Evolutionary conservation across 2,329 filamentous ascomycete genomes (phyloP), one percentile per base, ranked within the genome.

Genomic region (Paecilomyces dactylethromorphus): DNA sequence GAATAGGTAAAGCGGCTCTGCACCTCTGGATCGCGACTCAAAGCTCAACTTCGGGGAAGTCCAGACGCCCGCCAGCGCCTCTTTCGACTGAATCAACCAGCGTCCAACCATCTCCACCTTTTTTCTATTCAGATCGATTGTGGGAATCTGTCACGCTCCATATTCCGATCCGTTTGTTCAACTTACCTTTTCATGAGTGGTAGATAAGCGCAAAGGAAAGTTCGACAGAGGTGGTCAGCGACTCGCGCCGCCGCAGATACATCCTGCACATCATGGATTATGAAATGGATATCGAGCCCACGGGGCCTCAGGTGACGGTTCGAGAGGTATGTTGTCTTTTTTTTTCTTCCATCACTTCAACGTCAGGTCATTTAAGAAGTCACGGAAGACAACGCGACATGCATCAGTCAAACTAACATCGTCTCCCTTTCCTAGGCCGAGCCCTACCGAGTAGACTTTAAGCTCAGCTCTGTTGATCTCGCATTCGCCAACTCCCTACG

Each of bases 401-500:
- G 39, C 39, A 45, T 52, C 21, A 5, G 50, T 26, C 24, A 10
- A 56, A 53, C 59, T 62, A 54, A 63, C 56, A 53, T 21, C 29
- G 33, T 12, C 24, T 39, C 54, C 29, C 51, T 55, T 54, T 2
- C 31, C 18, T 65, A 96, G 91, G 90, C 90, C 64, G 90, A 92
- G 71, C 80, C 80, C 63, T 85, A 87, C 68, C 88, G 90, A 69
- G 92, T 96, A 74, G 89, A 96, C 78, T 97, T 97, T 80, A 88
- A 94, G 75, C 86, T 99, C 59, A 88, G 86, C 69, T 91, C 91
- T 73, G 90, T 93, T 69, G 91, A 96, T 72, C 87, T 97, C 60
- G 85, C 92, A 63, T 91, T 97, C 68, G 93, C 93, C 68, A 99
- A 99, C 81, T 89, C 92, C 53, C 79, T 97, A 62, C 92, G 93